These are phyloP conservation scores for Camellia sinensis DNA, from an alignment of 148 eudicot genomes.

Conservation along the genomic window DNA sequence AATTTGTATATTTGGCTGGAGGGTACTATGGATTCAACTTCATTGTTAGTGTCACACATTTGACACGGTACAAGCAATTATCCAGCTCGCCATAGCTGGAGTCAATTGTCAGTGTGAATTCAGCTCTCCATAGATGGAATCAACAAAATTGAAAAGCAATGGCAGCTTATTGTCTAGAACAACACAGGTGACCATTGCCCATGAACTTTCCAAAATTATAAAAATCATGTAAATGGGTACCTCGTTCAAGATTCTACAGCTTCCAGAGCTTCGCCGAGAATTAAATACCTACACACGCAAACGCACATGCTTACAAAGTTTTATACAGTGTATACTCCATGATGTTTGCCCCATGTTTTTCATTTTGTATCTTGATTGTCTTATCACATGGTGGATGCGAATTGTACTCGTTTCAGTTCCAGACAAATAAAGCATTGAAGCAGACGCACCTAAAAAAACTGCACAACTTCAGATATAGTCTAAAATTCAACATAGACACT, in stretches of 20 bases:
- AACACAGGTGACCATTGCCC: slow-evolving; percentile 42
- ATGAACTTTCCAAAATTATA: slow-evolving; percentile 42
- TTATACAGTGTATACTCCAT: no score
- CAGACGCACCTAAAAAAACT: slow-evolving; percentile 9
- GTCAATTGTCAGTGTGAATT: no score
- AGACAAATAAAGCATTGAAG: not conserved
- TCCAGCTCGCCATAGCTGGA: no score
- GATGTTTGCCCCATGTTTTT: no score
- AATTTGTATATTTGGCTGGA: no score
- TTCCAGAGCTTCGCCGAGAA: slow-evolving; percentile 27
- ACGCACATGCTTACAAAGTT: no score
- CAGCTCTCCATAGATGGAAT: not conserved
- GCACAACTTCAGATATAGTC: slow-evolving; percentile 4
- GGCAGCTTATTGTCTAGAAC: slow-evolving; percentile 2
- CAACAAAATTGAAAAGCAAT: not conserved
- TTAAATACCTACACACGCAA: not conserved
- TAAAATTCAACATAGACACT: slow-evolving; percentile 46
- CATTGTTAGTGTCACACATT: no score
- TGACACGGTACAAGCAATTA: no score
- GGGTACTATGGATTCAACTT: no score
- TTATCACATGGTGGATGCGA: not conserved
- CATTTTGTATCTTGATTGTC: not conserved
- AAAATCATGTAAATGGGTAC: slow-evolving; percentile 50
- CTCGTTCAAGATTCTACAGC: slow-evolving; percentile 32
- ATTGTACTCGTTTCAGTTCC: no score